Conservation (phyloP, 2,329 filamentous ascomycete species). For the Acrocalymma vagum region DNA sequence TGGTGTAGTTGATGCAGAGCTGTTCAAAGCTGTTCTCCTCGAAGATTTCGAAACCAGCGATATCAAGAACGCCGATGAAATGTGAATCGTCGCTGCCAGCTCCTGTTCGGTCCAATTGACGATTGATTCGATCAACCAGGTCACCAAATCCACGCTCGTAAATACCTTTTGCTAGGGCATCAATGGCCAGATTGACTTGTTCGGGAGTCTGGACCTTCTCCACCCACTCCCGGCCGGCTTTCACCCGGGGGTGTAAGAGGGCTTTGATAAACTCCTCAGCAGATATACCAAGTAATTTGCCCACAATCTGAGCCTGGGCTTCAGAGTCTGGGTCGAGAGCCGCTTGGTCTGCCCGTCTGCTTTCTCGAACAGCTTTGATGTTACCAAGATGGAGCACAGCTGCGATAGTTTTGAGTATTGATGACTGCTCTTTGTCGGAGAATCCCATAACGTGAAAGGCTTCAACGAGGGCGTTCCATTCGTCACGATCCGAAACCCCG, state of each 20-base stretch:
- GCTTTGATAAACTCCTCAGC: slow-evolving; percentile 87
- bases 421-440: slow-evolving; percentile 80
- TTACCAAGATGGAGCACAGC: slow-evolving; percentile 95
- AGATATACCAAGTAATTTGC: slow-evolving; percentile 83
- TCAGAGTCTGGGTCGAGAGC: slow-evolving; percentile 79
- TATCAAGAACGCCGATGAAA: slow-evolving; percentile 98
- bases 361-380: slow-evolving; percentile 88
- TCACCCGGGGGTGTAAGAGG: slow-evolving; percentile 89
- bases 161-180: slow-evolving; percentile 94
- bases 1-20: slow-evolving; percentile 99
- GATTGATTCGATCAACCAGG: slow-evolving; percentile 89
- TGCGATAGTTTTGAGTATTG: slow-evolving; percentile 86
- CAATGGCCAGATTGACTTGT: slow-evolving; percentile 87
- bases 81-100: slow-evolving; percentile 86
- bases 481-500: slow-evolving; percentile 87
- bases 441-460: slow-evolving; percentile 96
- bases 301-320: slow-evolving; percentile 79
- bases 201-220: slow-evolving; percentile 98
- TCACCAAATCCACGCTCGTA: slow-evolving; percentile 97
- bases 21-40: slow-evolving; percentile 99
- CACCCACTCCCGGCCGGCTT: slow-evolving; percentile 96
- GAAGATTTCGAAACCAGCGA: slow-evolving; percentile 98
- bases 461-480: slow-evolving; percentile 90
- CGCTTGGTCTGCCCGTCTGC: slow-evolving; percentile 88
- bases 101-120: slow-evolving; percentile 85